Base-by-base conservation (phyloP, 2,329 filamentous ascomycete genomes). In the Alternaria longipes region DNA sequence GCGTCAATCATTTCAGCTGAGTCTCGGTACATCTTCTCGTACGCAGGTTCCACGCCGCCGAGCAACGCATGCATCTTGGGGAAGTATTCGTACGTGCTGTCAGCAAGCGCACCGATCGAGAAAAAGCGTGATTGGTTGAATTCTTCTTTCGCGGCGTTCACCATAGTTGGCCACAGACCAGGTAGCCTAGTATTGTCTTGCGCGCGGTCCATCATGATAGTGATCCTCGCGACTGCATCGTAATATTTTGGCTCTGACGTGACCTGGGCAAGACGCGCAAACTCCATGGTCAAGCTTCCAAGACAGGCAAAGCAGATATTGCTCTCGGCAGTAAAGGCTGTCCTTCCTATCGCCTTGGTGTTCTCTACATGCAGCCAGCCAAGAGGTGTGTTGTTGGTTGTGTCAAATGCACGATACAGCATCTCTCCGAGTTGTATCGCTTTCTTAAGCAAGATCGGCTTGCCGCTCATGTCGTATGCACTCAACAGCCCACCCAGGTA, bases 1-100 rank as follows among this genome's bases (percentile, higher is more conserved):
- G 81, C 77, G 52, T 81, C 81, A 8, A 82, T 82, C 30, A 81
- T 76, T 8, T 69, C 55, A 54, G 81, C 79, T 3, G 78, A 77
- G 42, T 77, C 81, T 65, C 89, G 85, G 72, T 89, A 92, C 16
- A 88, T 77, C 14, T 84, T 84, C 18, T 81, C 69, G 68, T 86
- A 86, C 9, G 81, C 75, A 0, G 80, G 78, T 5, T 82, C 79
- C 1, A 78, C 65, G 7, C 84, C 84, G 12, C 76, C 75, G 9
- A 78, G 69, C 8, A 79, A 68, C 30, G 73, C 69, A 54, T 69
- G 64, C 66, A 73, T 75, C 55, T 79, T 79, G 14, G 77, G 76
- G 22, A 79, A 74, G 38, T 79, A 78, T 50, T 79, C 77, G 59
- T 77, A 79, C 6, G 74, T 68, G 24, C 75, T 79, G 60, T 80